Conservation (phyloP, 371 early-diverging fungal genomes). For the Rhizopus microsporus region DNA sequence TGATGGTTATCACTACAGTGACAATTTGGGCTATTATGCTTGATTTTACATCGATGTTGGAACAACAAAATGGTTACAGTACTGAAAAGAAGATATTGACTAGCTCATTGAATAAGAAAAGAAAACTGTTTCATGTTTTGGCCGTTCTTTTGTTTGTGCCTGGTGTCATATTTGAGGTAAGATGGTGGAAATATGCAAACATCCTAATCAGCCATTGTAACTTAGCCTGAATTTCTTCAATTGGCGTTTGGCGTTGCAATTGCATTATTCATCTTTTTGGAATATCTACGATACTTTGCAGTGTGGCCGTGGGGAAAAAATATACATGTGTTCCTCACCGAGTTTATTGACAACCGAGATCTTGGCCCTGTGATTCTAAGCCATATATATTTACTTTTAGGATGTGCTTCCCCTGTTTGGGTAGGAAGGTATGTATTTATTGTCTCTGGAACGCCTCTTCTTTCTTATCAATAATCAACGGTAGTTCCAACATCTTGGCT, state of each 20-base stretch:
- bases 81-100: slow-evolving; percentile 42
- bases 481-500: slow-evolving; percentile 48
- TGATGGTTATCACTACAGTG: slow-evolving; percentile 56
- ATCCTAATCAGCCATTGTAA: slow-evolving; percentile 70
- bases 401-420: slow-evolving; percentile 93
- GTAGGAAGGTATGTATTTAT: slow-evolving; percentile 53
- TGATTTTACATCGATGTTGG: slow-evolving; percentile 42
- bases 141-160: slow-evolving; percentile 88
- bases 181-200: slow-evolving; percentile 3
- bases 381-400: slow-evolving; percentile 86
- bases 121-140: slow-evolving; percentile 88
- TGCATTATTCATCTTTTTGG: slow-evolving; percentile 69
- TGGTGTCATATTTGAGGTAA: slow-evolving; percentile 74
- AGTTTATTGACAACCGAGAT: slow-evolving; percentile 85
- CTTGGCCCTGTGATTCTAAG: slow-evolving; percentile 79
- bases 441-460: too few species aligned
- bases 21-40: slow-evolving; percentile 53
- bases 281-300: slow-evolving; percentile 78
- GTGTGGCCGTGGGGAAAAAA: slow-evolving; percentile 71
- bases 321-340: slow-evolving; percentile 71
- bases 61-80: slow-evolving; percentile 17
- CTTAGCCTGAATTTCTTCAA: slow-evolving; percentile 72
- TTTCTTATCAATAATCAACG: too few species aligned
- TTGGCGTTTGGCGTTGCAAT: slow-evolving; percentile 84
- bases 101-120: slow-evolving; percentile 60